phyloP scores from a whole-genome alignment of 2,329 filamentous ascomycete species.

The Phialocephala sp. region DNA sequence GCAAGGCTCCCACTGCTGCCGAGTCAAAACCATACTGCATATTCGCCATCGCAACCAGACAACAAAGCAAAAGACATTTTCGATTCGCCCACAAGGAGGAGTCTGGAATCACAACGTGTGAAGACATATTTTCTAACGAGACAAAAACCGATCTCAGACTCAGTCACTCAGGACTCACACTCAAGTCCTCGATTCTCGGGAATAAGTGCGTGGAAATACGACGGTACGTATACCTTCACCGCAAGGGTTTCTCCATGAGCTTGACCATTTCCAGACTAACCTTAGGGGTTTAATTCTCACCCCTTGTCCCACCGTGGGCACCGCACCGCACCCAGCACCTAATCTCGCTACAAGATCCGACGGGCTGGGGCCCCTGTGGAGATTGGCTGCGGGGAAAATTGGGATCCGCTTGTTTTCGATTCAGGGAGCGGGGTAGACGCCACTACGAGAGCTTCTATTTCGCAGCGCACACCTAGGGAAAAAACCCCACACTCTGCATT shows the following conservation, averaged over 20 bases:
- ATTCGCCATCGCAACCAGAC: conserved; percentile 24
- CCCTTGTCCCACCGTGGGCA: neutral
- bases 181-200: neutral
- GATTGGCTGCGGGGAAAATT: neutral
- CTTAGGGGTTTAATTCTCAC: neutral
- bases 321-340: neutral
- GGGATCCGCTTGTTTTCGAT: neutral
- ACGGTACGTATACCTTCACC: neutral
- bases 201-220: neutral
- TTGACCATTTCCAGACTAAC: neutral
- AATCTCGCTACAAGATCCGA: conserved; percentile 2
- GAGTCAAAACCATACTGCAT: conserved; percentile 59
- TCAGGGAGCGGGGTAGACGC: conserved; percentile 9
- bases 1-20: conserved; percentile 51
- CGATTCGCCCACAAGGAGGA: conserved; percentile 23
- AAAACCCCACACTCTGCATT: conserved; percentile 10
- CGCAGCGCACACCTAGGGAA: neutral
- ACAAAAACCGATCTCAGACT: neutral
- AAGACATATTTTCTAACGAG: conserved; percentile 14
- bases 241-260: neutral
- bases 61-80: conserved; percentile 30
- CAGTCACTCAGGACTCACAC: too few relatives aligned
- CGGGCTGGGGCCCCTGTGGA: neutral
- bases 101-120: conserved; percentile 16
- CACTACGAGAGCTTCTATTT: neutral